Evolutionary conservation across 805 yeast species (phyloP).

Genomic region (Candida silvicultrix): DNA sequence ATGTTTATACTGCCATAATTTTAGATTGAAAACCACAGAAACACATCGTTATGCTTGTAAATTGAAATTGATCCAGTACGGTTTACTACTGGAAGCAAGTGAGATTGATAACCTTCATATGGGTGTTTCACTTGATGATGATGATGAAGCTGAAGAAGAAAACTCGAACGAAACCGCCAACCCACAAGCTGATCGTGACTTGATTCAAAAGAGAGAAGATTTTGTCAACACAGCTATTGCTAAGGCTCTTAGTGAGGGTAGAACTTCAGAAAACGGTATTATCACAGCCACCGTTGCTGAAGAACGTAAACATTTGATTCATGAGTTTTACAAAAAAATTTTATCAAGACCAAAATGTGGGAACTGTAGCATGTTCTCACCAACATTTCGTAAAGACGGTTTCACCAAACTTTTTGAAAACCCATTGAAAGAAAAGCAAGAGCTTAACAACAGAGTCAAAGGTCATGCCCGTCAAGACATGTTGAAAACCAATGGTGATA

Average conservation of each 20-base stretch:
- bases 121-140: constrained; percentile 35
- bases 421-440: constrained; percentile 76
- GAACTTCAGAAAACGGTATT: constrained; percentile 59
- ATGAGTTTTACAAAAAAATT: constrained; percentile 68
- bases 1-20: constrained; percentile 87
- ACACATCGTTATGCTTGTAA: constrained; percentile 74
- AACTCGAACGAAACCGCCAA: constrained; percentile 27
- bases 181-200: constrained; percentile 35
- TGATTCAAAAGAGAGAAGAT: constrained; percentile 54
- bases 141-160: constrained; percentile 42
- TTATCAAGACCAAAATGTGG: constrained; percentile 84
- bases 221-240: constrained; percentile 70
- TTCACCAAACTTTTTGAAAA: constrained; percentile 87
- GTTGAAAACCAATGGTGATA: constrained; percentile 35
- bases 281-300: constrained; percentile 82
- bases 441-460: constrained; percentile 73
- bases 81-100: constrained; percentile 72
- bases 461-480: constrained; percentile 72
- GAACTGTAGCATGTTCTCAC: constrained; percentile 94
- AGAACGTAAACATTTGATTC: constrained; percentile 71
- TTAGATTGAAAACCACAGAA: constrained; percentile 64
- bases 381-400: constrained; percentile 93
- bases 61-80: constrained; percentile 78
- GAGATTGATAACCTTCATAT: constrained; percentile 59
- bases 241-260: constrained; percentile 70